These are phyloP conservation scores for Xanthoceras sorbifolium DNA, from an alignment of 345 rosid species.

Conservation along the genomic window DNA sequence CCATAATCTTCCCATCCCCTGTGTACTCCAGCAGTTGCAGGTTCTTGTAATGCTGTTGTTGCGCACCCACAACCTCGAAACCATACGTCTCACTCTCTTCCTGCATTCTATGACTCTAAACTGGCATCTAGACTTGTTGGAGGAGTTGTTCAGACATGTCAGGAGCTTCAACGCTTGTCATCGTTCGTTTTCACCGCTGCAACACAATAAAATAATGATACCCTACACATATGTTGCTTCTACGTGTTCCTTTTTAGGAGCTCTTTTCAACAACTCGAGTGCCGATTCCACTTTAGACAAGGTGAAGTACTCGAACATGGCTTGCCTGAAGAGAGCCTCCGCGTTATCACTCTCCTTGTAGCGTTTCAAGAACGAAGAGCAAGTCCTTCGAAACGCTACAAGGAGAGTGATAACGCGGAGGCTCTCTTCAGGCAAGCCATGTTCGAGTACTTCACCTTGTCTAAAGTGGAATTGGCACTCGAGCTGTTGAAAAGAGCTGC, in stretches of 20 bases:
- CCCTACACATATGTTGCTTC: slow-evolving; percentile 16
- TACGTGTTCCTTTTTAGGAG: neutral
- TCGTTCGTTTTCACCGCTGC: neutral
- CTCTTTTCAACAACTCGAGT: neutral
- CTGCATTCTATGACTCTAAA: neutral
- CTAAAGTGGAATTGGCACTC: neutral
- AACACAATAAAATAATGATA: neutral
- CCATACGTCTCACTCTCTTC: neutral
- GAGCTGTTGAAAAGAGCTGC: neutral
- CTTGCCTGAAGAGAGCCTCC: neutral
- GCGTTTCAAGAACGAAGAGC: neutral
- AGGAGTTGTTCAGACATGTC: neutral
- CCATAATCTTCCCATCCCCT: neutral
- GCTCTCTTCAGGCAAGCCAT: slow-evolving; percentile 2
- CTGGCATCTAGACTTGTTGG: too few species aligned
- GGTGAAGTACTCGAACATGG: slow-evolving; percentile 6
- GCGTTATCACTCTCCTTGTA: slow-evolving; percentile 16
- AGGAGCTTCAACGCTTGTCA: neutral
- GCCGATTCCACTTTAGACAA: neutral
- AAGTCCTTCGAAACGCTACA: slow-evolving; percentile 7
- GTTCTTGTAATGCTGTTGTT: neutral
- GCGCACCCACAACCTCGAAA: neutral
- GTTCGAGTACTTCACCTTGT: neutral
- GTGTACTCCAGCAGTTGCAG: neutral
- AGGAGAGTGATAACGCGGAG: slow-evolving; percentile 7